phyloP scores from a whole-genome alignment of 306 rosid species.

The Inga leiocalycina region DNA sequence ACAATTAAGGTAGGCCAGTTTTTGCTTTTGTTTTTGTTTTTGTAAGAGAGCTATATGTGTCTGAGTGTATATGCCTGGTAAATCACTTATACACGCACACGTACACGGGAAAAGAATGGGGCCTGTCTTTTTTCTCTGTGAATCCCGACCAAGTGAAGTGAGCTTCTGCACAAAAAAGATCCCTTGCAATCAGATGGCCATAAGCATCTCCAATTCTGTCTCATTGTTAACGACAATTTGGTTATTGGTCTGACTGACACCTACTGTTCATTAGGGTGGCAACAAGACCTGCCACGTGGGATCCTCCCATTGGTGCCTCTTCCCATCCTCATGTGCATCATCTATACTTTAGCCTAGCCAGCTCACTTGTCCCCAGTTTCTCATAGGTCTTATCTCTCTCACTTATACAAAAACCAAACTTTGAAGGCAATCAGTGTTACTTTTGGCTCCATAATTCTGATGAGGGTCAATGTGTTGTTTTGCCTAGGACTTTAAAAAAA shows the following conservation, averaged over 20 bases:
- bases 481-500: neutral
- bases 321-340: conserved; percentile 46
- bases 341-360: conserved; percentile 49
- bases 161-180: conserved; percentile 55
- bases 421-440: neutral
- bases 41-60: neutral
- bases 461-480: neutral
- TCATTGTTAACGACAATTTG: conserved; percentile 64
- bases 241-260: conserved; percentile 39
- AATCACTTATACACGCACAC: neutral
- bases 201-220: conserved; percentile 55
- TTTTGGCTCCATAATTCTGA: neutral
- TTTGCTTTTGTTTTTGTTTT: neutral
- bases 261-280: conserved; percentile 39
- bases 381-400: conserved; percentile 39
- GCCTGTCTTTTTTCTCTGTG: conserved; percentile 42
- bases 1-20: neutral
- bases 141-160: conserved; percentile 23
- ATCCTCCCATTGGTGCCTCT: conserved; percentile 39
- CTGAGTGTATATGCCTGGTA: conserved; percentile 22
- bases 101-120: conserved; percentile 37
- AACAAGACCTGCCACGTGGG: conserved; percentile 39
- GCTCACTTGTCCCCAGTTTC: conserved; percentile 58
- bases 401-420: conserved; percentile 15
- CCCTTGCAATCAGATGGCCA: conserved; percentile 54